phyloP scores from a whole-genome alignment of 2,329 filamentous ascomycete genomes.

The Stromatinia cepivora region DNA sequence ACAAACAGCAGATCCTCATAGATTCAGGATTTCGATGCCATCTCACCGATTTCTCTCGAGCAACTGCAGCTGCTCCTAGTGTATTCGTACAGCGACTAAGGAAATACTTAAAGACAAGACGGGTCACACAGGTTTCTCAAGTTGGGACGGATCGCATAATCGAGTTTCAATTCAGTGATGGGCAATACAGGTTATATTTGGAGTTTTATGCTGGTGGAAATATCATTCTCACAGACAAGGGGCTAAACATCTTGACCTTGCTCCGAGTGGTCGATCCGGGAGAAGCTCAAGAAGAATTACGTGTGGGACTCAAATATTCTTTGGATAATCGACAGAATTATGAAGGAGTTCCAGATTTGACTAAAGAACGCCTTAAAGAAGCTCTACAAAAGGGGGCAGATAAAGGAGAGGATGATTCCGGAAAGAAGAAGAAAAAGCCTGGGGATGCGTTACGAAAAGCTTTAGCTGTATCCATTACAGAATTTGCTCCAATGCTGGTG shows the following conservation, averaged over 20 bases:
- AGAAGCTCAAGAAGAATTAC: conserved; percentile 79
- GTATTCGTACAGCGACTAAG: conserved; percentile 81
- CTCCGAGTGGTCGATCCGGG: conserved; percentile 78
- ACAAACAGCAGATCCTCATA: conserved; percentile 85
- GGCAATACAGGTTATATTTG: conserved; percentile 80
- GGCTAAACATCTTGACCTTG: conserved; percentile 78
- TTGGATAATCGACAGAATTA: conserved; percentile 84
- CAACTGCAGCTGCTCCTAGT: conserved; percentile 81
- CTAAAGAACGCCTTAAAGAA: conserved; percentile 67
- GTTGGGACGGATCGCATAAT: conserved; percentile 92
- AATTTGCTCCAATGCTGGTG: conserved; percentile 82
- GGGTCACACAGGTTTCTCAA: conserved; percentile 78
- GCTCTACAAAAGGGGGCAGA: conserved; percentile 68
- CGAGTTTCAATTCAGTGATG: conserved; percentile 90
- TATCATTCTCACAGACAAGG: conserved; percentile 84
- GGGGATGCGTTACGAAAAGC: conserved; percentile 77
- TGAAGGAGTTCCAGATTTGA: conserved; percentile 70
- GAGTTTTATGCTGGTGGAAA: conserved; percentile 98
- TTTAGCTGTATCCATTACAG: conserved; percentile 79
- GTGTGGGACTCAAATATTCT: conserved; percentile 75
- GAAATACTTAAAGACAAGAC: conserved; percentile 83
- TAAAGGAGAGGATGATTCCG: conserved; percentile 53
- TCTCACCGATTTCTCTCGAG: conserved; percentile 84
- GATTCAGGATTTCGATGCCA: conserved; percentile 97
- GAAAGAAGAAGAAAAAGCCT: conserved; percentile 71